These are phyloP conservation scores for Stentor coeruleus DNA, from an alignment of 73 alveolate species.

Conservation along the genomic window DNA sequence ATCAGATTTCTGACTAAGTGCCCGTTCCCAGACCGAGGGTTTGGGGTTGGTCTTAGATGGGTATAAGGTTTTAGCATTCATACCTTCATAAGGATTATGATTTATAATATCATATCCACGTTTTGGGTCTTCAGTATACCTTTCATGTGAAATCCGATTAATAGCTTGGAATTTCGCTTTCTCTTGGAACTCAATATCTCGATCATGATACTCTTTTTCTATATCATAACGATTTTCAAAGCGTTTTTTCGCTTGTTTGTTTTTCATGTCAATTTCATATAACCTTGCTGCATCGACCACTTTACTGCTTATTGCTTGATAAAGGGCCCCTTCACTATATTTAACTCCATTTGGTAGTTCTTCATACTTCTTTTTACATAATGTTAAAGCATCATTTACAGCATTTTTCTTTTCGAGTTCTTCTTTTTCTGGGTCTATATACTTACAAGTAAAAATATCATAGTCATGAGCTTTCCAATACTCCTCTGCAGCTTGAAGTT, in stretches of 20 bases:
- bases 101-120: conserved; percentile 65
- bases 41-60: conserved; percentile 1
- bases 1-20: background rate
- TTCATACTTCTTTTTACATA: conserved; percentile 76
- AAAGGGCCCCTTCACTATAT: conserved; percentile 67
- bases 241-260: conserved; percentile 73
- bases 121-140: conserved; percentile 41
- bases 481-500: conserved; percentile 76
- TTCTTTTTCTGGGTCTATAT: conserved; percentile 76
- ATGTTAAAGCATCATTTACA: conserved; percentile 57
- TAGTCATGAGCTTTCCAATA: conserved; percentile 84
- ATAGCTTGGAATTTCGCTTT: conserved; percentile 30
- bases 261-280: conserved; percentile 67
- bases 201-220: conserved; percentile 43
- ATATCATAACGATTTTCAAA: conserved; percentile 74
- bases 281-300: conserved; percentile 71
- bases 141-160: conserved; percentile 39
- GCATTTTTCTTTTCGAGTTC: conserved; percentile 44
- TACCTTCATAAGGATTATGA: conserved; percentile 39
- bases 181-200: conserved; percentile 52
- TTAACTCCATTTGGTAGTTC: conserved; percentile 73
- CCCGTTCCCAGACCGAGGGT: conserved; percentile 23
- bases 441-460: conserved; percentile 71
- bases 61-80: background rate
- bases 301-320: conserved; percentile 68